phyloP scores from a whole-genome alignment of 2,329 filamentous ascomycete genomes.

The Massarina eburnea region DNA sequence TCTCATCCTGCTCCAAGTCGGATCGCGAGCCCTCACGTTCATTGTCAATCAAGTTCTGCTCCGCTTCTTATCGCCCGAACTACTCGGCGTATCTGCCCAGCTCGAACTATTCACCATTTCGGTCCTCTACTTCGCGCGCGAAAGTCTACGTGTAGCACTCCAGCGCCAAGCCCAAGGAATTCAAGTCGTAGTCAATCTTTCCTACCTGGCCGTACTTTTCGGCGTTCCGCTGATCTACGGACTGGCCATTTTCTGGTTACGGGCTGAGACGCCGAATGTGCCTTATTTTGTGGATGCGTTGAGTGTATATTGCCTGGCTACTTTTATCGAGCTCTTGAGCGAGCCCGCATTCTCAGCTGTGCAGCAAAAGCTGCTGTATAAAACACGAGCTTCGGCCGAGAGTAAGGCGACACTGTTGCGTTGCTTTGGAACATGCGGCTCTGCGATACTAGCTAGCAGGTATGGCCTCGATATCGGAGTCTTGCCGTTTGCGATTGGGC shows the following conservation, averaged over 20 bases:
- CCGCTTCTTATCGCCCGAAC: slow-evolving; percentile 79
- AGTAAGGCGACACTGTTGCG: slow-evolving; percentile 76
- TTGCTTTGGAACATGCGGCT: slow-evolving; percentile 72
- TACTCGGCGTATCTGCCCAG: slow-evolving; percentile 84
- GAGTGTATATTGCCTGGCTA: slow-evolving; percentile 58
- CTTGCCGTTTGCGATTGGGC: slow-evolving; percentile 85
- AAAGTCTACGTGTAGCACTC: slow-evolving; percentile 87
- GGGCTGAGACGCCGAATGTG: slow-evolving; percentile 54
- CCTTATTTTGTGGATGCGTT: slow-evolving; percentile 65
- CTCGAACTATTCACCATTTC: slow-evolving; percentile 91
- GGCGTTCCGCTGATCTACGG: slow-evolving; percentile 65
- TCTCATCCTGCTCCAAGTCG: slow-evolving; percentile 84
- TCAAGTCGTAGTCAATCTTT: slow-evolving; percentile 85
- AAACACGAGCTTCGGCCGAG: slow-evolving; percentile 79
- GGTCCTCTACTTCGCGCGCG: slow-evolving; percentile 90
- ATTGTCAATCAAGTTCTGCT: slow-evolving; percentile 88
- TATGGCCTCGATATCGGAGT: slow-evolving; percentile 65
- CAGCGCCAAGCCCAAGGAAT: slow-evolving; percentile 68
- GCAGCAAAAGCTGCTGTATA: slow-evolving; percentile 79
- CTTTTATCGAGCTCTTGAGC: slow-evolving; percentile 73
- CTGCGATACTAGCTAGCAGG: slow-evolving; percentile 65
- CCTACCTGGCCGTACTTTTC: slow-evolving; percentile 73
- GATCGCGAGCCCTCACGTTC: slow-evolving; percentile 87
- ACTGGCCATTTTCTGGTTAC: slow-evolving; percentile 70
- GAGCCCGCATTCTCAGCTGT: slow-evolving; percentile 90